phyloP scores from a whole-genome alignment of 2,329 filamentous ascomycete species.

The Cladophialophora carrionii region DNA sequence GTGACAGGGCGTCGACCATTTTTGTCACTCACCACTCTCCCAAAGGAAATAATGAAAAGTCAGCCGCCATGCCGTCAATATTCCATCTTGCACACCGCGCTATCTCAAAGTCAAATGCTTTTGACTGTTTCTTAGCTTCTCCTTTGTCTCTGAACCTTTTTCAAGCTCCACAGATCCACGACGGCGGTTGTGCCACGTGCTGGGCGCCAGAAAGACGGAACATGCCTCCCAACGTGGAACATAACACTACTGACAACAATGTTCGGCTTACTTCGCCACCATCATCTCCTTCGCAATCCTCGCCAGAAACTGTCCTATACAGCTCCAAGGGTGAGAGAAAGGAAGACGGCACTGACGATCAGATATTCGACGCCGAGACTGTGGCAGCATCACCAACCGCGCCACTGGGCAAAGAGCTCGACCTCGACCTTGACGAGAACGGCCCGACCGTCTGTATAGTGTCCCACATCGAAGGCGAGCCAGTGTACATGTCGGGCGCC shows the following conservation, averaged over 20 bases:
- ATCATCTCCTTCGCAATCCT: background rate
- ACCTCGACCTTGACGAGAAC: background rate
- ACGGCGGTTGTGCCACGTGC: background rate
- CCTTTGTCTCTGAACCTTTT: background rate
- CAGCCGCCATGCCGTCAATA: background rate
- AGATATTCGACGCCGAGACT: background rate
- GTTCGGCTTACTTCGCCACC: background rate
- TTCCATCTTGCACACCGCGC: background rate
- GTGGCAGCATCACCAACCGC: background rate
- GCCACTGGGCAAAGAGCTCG: background rate
- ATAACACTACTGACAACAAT: background rate
- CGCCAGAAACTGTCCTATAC: background rate
- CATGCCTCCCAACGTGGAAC: background rate
- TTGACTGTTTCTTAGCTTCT: background rate
- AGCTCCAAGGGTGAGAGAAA: background rate
- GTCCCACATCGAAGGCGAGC: background rate
- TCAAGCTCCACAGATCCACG: background rate
- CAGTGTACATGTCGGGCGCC: conserved; percentile 2
- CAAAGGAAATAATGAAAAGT: background rate
- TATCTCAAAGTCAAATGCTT: background rate
- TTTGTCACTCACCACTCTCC: background rate
- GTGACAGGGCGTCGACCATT: background rate
- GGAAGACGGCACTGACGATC: background rate
- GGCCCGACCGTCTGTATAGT: background rate
- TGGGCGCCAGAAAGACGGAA: background rate